Evolutionary conservation across 208 protist species (phyloP).

Genomic region (Trypanosoma lewisi): DNA sequence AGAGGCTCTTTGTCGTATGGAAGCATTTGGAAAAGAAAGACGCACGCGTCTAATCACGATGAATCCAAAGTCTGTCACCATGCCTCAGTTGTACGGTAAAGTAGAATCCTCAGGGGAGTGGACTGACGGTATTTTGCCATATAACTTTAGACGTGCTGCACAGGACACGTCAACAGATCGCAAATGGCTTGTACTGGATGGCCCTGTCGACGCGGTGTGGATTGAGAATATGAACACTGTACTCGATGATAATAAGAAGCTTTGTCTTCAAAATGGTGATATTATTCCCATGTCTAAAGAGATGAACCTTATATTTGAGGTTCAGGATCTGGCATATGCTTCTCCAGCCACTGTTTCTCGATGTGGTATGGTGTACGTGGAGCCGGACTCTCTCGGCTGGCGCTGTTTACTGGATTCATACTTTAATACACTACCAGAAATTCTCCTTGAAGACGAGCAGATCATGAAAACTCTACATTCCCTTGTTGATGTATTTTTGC

Average conservation of each 20-base stretch:
- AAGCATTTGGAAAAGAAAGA: conserved; percentile 64
- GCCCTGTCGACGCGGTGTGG: conserved; percentile 99
- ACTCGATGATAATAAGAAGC: conserved; percentile 98
- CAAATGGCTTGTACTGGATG: conserved; percentile 96
- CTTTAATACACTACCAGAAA: conserved; percentile 66
- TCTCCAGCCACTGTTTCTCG: conserved; percentile 97
- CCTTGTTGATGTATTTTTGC: conserved; percentile 74
- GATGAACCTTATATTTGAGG: conserved; percentile 97
- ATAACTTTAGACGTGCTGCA: conserved; percentile 88
- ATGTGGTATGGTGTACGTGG: conserved; percentile 98
- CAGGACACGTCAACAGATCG: conserved; percentile 81
- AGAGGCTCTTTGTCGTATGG: conserved; percentile 79
- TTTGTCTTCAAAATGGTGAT: conserved; percentile 96
- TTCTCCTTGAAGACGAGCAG: conserved; percentile 37
- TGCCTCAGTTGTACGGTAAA: conserved; percentile 95
- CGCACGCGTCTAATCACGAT: conserved; percentile 87
- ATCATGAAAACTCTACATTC: conserved; percentile 35
- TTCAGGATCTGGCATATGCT: conserved; percentile 95
- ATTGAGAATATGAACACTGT: conserved; percentile 99
- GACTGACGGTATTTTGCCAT: conserved; percentile 96
- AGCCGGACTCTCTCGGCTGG: conserved; percentile 94
- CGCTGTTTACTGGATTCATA: conserved; percentile 88
- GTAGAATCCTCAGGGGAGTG: conserved; percentile 96
- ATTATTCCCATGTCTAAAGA: conserved; percentile 96
- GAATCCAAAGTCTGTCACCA: conserved; percentile 96